Percentiles rank a stretch among this genome's conserved stretches.
Evolutionary conservation across 116 monocot genomes (phyloP).

Genomic region (Thalassia testudinum): DNA sequence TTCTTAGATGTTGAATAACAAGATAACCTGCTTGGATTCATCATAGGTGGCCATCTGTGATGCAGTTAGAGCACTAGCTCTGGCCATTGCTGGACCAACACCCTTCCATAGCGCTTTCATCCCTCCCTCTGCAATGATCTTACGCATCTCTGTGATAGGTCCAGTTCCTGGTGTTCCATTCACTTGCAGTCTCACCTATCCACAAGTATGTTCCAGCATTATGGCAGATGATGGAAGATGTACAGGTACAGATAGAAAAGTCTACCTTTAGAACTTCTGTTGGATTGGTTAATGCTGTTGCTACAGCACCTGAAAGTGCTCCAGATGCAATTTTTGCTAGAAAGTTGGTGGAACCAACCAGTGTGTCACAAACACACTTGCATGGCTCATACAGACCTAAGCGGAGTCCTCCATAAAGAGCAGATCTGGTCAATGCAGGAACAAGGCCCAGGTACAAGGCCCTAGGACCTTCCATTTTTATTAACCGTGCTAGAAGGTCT

Average conservation of each 20-base stretch:
- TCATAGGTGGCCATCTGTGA: conserved; percentile 94
- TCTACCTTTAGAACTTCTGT: conserved; percentile 78
- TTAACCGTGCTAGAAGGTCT: conserved; percentile 28
- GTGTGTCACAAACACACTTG: conserved; percentile 47
- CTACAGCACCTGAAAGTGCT: conserved; percentile 75
- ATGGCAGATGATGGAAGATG: not conserved
- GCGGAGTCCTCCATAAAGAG: conserved; percentile 84
- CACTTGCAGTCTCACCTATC: conserved; percentile 89
- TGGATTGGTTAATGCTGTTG: conserved; percentile 87
- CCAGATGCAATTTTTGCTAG: conserved; percentile 80
- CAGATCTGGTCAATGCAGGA: conserved; percentile 80
- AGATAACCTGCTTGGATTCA: conserved; percentile 82
- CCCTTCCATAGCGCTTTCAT: conserved; percentile 86
- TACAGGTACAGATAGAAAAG: not conserved
- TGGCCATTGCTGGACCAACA: conserved; percentile 87
- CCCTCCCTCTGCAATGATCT: conserved; percentile 50
- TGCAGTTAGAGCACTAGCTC: conserved; percentile 81
- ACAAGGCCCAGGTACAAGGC: conserved; percentile 66
- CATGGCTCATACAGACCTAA: conserved; percentile 89
- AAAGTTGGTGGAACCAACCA: conserved; percentile 76
- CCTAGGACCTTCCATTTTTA: conserved; percentile 57
- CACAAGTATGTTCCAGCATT: not conserved
- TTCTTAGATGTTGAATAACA: too few relatives aligned
- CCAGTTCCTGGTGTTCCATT: conserved; percentile 36
- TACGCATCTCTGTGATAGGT: conserved; percentile 27